A percentile compares a stretch with the other conserved stretches of the same genome.
These are phyloP conservation scores for Rutstroemia sp. DNA, from an alignment of 2,329 filamentous ascomycete species.

Conservation along the genomic window DNA sequence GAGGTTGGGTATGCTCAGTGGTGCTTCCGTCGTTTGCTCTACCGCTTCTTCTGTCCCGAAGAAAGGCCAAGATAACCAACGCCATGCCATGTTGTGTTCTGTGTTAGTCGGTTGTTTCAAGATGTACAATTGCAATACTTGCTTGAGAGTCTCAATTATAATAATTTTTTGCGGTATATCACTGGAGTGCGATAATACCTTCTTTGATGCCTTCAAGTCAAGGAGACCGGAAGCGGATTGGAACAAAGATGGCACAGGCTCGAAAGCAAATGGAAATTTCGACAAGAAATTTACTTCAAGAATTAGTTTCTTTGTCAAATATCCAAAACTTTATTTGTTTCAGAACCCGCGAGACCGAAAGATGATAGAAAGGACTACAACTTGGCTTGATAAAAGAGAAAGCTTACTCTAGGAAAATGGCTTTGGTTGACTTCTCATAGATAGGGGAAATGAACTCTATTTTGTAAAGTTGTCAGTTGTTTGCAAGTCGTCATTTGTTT, in stretches of 20 bases:
- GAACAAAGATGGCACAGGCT: background rate
- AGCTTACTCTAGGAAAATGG: too few species aligned
- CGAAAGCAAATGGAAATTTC: background rate
- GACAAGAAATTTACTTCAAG: background rate
- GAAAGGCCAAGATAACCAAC: background rate
- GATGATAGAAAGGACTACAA: too few species aligned
- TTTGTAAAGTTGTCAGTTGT: too few species aligned
- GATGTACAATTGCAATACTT: background rate
- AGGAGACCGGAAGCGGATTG: conserved; percentile 1
- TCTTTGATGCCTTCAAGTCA: background rate
- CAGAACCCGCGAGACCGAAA: too few species aligned
- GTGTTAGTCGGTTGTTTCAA: background rate
- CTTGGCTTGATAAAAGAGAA: too few species aligned
- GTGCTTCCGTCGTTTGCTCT: too few species aligned
- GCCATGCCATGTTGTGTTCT: background rate
- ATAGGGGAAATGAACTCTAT: too few species aligned
- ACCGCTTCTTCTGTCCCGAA: too few species aligned
- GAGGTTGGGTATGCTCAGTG: background rate
- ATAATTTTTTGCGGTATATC: background rate
- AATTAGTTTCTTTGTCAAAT: background rate
- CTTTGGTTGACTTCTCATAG: too few species aligned
- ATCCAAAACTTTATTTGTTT: background rate
- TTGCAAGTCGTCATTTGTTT: too few species aligned
- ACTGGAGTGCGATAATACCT: background rate
- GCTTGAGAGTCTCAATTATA: background rate